Base-by-base conservation (phyloP, 2,329 filamentous ascomycete genomes). In the Pseudogymnoascus sp. region DNA sequence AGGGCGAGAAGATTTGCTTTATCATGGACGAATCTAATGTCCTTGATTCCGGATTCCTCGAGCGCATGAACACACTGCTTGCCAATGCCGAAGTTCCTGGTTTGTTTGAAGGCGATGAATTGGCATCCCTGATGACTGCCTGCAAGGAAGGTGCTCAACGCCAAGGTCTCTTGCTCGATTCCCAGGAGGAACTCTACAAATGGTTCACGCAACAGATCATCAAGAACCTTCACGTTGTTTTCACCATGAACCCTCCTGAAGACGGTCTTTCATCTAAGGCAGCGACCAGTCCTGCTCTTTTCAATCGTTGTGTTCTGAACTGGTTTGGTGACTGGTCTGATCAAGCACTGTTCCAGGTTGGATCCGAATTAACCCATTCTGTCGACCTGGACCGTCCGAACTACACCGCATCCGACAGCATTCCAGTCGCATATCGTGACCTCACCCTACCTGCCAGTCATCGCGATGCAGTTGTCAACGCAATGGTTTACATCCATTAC, bases 321-420 rank as follows among this genome's bases (percentile, higher is more conserved):
- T 99, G 94, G 94, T 97, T 99, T 73, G 94, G 94, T 66, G 94
- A 99, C 76, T 99, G 94, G 94, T 99, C 94, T 60, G 94, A 99
- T 74, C 94, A 99, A 77, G 95, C 94, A 37, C 83, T 99, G 17
- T 99, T 95, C 86, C 95, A 99, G 75, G 95, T 99, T 65, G 92
- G 90, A 24, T 92, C 90, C 65, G 94, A 99, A 75, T 84, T 99
- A 62, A 99, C 95, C 0, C 89, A 96, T 66, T 93, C 91, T n/a
- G 86, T 99, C 63, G 94, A 99, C 72, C 82, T 99, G 61, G 94
- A 99, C 72, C 88, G 92, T 65, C 81, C 89, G 60, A 92, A 87
- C 71, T 99, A 93, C 74, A 79, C 82, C 60, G 90, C 92, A 3
- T 93, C 93, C 2, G 92, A 97, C 69, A 94, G 87, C 62, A 90